Conservation (phyloP, 228 moss, liverwort and hornwort genomes). For the Sphagnum magellanicum region DNA sequence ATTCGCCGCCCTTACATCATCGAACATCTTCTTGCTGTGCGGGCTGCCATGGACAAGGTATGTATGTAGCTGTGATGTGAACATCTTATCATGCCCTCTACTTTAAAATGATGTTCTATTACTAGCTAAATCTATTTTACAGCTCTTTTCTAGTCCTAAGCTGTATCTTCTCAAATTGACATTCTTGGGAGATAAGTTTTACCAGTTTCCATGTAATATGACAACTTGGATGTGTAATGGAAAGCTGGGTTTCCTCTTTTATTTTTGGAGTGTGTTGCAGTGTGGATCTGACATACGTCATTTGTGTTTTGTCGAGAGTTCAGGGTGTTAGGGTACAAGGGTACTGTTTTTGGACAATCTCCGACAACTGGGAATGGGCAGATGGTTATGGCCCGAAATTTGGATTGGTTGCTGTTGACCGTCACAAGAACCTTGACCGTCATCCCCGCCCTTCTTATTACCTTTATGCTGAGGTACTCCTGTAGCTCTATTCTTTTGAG, state of each 20-base stretch:
- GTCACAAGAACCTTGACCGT: slow-evolving; percentile 72
- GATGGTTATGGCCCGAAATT: slow-evolving; percentile 99
- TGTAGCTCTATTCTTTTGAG: not conserved
- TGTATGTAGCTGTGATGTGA: not conserved
- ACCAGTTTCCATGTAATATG: not conserved
- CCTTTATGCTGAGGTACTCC: slow-evolving; percentile 64
- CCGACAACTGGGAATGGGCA: slow-evolving; percentile 99
- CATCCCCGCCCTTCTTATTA: slow-evolving; percentile 81
- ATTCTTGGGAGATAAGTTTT: not conserved
- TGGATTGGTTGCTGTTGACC: slow-evolving; percentile 88
- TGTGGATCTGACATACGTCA: too few relatives aligned
- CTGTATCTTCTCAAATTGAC: not conserved
- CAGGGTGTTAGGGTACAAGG: slow-evolving; percentile 95
- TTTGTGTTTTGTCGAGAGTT: not conserved
- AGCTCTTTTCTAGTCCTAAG: not conserved
- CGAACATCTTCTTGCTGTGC: slow-evolving; percentile 84
- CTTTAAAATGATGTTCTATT: not conserved
- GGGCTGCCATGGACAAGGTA: slow-evolving; percentile 91
- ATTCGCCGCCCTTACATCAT: slow-evolving; percentile 94
- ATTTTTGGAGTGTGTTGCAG: too few relatives aligned
- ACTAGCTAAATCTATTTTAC: not conserved
- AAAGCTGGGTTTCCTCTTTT: too few relatives aligned
- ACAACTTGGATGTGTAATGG: not conserved
- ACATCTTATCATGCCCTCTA: not conserved
- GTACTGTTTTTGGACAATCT: slow-evolving; percentile 99